Percentiles rank a stretch among this genome's conserved stretches.
Conservation (phyloP, 345 rosid species). For the Rhodomyrtus tomentosa region DNA sequence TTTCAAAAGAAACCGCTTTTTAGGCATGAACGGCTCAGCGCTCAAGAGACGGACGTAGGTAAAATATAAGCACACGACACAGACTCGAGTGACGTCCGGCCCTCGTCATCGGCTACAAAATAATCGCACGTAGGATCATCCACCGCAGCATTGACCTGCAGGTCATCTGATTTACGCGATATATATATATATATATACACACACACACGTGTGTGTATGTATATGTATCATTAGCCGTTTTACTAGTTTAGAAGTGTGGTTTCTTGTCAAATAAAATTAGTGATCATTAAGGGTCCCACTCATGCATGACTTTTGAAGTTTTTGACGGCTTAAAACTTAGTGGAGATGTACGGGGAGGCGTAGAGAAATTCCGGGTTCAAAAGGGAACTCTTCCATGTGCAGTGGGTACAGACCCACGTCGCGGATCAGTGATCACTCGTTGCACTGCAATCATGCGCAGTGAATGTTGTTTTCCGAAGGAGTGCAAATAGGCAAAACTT, state of each 20-base stretch:
- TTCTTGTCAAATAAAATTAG: background rate
- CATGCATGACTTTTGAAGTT: background rate
- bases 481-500: background rate
- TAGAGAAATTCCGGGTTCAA: background rate
- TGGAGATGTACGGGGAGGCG: background rate
- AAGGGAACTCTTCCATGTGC: background rate
- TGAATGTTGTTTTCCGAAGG: background rate
- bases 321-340: background rate
- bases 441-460: background rate
- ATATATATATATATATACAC: no score
- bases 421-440: background rate
- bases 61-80: background rate
- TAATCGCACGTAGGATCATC: background rate
- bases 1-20: background rate
- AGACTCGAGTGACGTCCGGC: background rate
- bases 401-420: background rate
- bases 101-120: background rate
- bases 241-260: background rate
- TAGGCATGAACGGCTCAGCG: background rate
- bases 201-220: no score
- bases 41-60: background rate
- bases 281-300: background rate
- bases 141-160: fast-evolving
- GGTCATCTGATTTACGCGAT: background rate
- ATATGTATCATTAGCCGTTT: background rate